Evolutionary conservation across 2,329 filamentous ascomycete species (phyloP), one percentile per base, ranked within the genome.

Genomic region (Parastagonospora avenae): DNA sequence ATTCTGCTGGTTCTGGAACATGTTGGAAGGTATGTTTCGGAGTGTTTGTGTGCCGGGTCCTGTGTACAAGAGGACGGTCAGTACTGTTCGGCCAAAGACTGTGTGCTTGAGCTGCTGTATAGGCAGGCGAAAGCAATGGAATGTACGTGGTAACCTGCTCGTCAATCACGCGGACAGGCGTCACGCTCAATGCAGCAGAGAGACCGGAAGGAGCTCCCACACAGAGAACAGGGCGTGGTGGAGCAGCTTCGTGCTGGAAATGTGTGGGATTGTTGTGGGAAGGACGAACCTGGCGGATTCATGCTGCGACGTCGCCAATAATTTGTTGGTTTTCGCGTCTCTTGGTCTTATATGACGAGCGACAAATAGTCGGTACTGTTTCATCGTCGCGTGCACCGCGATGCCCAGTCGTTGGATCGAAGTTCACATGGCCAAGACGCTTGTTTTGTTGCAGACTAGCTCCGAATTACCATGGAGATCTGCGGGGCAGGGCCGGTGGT

Each of bases 1-100:
- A 62, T 78, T 78, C 68, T 81, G 80, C 63, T 78, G 80, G 57
- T 75, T 70, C 42, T 60, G 60, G 68, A 84, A 85, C 68, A 78
- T 74, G 50, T 72, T 75, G 64, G 80, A 77, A 54, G 79, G 77
- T 72, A 83, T 80, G 53, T 75, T 76, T 69, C 80, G 78, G 59
- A 83, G 67, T 59, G 77, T 74, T 71, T 82, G 80, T 56, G 78
- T 76, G 62, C 77, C 75, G 54, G 77, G 75, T 63, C 76, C 80
- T 82, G 62, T 58, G n/a, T 10, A 19, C 15, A 12, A 29, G 48
- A 43, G 30, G 28, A 39, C 8, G 32, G 24, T 46, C 36, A 64
- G 63, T 50, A 41, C 48, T 36, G 27, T 50, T 12, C 30, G 14
- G 8, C 6, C 14, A 28, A 10, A 10, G 14, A 19, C 12, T 40